phyloP scores from a whole-genome alignment of 1,139 yeast genomes.

The Lipomyces yarrowii region DNA sequence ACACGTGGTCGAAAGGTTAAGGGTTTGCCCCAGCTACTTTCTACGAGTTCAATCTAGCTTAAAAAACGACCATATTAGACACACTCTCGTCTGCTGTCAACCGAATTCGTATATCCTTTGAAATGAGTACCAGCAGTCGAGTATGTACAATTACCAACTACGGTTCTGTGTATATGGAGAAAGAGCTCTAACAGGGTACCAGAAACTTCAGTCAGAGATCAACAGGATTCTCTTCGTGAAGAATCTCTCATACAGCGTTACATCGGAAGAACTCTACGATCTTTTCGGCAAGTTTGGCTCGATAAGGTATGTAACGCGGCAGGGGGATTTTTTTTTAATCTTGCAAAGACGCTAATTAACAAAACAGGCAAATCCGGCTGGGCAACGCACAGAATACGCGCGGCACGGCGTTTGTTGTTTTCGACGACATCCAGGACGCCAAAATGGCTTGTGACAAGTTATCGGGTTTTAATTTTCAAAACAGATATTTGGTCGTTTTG shows the following conservation, averaged over 20 bases:
- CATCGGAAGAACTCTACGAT: slow-evolving; percentile 53
- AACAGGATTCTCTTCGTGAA: slow-evolving; percentile 51
- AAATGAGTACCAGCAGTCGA: neutral
- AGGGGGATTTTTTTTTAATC: no score
- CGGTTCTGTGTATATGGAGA: neutral
- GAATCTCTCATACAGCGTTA: slow-evolving; percentile 59
- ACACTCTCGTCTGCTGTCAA: neutral
- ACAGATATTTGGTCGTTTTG: slow-evolving; percentile 58
- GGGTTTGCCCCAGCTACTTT: neutral
- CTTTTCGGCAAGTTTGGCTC: slow-evolving; percentile 62
- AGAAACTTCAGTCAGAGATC: slow-evolving; percentile 29
- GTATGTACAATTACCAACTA: neutral
- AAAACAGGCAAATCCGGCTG: slow-evolving; percentile 45
- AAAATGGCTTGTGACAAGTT: slow-evolving; percentile 55
- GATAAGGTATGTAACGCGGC: slow-evolving; percentile 40
- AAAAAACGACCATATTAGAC: no score
- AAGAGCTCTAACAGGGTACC: neutral
- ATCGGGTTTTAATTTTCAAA: slow-evolving; percentile 63
- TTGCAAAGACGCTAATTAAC: neutral
- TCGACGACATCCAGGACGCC: slow-evolving; percentile 54
- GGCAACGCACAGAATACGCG: slow-evolving; percentile 51
- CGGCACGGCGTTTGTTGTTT: slow-evolving; percentile 64
- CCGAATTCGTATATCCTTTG: neutral
- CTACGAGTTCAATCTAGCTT: neutral
- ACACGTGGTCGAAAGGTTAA: neutral